These are phyloP conservation scores for Lactifluus echinatus DNA, from an alignment of 768 basidiomycete genomes.

Conservation along the genomic window DNA sequence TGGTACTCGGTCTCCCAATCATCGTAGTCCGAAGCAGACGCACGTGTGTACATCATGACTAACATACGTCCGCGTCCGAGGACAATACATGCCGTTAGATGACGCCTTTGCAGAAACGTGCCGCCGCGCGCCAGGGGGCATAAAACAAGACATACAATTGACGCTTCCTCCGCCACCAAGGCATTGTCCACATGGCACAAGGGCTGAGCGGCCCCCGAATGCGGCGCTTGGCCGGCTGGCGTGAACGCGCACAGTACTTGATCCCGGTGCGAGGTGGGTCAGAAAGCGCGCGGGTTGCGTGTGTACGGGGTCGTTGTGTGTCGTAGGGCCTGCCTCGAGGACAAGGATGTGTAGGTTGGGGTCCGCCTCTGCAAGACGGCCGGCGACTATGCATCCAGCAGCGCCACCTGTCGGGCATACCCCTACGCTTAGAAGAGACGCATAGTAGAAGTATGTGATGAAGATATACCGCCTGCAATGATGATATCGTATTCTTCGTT, in stretches of 20 bases:
- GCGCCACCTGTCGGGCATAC: slow-evolving; percentile 39
- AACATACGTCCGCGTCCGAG: background rate
- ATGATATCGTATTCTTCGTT: slow-evolving; percentile 37
- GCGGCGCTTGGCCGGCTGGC: slow-evolving; percentile 33
- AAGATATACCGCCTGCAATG: slow-evolving; percentile 44
- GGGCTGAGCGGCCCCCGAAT: slow-evolving; percentile 35
- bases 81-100: too few species aligned
- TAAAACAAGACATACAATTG: slow-evolving; percentile 39
- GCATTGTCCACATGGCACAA: slow-evolving; percentile 40
- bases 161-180: slow-evolving; percentile 59
- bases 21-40: slow-evolving; percentile 56
- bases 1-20: slow-evolving; percentile 45
- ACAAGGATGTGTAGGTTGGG: slow-evolving; percentile 49
- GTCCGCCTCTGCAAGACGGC: slow-evolving; percentile 45
- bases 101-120: too few species aligned
- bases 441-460: background rate
- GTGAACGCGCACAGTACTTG: slow-evolving; percentile 39
- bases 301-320: slow-evolving; percentile 38
- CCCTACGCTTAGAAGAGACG: background rate
- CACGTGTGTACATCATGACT: slow-evolving; percentile 43
- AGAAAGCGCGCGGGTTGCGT: slow-evolving; percentile 47
- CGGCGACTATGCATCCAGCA: slow-evolving; percentile 47
- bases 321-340: slow-evolving; percentile 50
- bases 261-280: slow-evolving; percentile 32
- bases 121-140: too few species aligned